Evolutionary conservation across 2,329 filamentous ascomycete species (phyloP), one percentile per base, ranked within the genome.

Genomic region (Macroventuria anomochaeta): DNA sequence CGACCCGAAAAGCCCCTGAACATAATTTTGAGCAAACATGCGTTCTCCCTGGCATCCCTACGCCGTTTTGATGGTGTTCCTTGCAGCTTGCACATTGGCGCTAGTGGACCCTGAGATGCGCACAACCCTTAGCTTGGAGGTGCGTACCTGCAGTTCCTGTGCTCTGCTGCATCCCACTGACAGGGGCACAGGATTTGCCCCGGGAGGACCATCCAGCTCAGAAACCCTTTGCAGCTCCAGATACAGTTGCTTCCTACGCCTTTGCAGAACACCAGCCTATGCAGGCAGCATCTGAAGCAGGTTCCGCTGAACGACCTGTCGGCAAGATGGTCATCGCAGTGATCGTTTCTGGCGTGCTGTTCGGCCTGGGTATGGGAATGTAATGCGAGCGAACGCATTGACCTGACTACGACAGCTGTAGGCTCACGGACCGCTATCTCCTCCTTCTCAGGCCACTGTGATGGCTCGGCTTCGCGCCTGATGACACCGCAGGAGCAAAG

Each of bases 291-390:
- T 57, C 54, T 12, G 54, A 57, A 31, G 49, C 54, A 2, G 54
- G 33, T 21, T 44, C 39, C 11, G 43, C 43, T 25, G 49, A 49
- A 23, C 48, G 54, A 28, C 43, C 54, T 2, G 29, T 50, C 10
- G 54, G 49, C 42, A 48, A 33, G n/a, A 57, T 53, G 31, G 36
- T 43, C 7, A 3, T 41, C 3, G 48, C 50, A n/a, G 49, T 57
- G 3, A 21, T 48, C 11, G 23, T 46, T 2, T 47, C 37, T 5
- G 54, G 54, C 6, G 20, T 57, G 10, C 49, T 57, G 1, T 57
- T 57, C 10, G 54, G 54, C 3, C 23, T 57, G 17, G 54, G 54
- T 1, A 57, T 57, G 54, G 54, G 54, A 3, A 43, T 57, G 33
- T 55, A 42, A 55, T 7, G 29, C 10, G 18, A 2, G 11, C 37